Evolutionary conservation across 495 filamentous ascomycete genomes (phyloP), one percentile per base, ranked within the genome.

Genomic region (Podospora bellae-mahoneyi): DNA sequence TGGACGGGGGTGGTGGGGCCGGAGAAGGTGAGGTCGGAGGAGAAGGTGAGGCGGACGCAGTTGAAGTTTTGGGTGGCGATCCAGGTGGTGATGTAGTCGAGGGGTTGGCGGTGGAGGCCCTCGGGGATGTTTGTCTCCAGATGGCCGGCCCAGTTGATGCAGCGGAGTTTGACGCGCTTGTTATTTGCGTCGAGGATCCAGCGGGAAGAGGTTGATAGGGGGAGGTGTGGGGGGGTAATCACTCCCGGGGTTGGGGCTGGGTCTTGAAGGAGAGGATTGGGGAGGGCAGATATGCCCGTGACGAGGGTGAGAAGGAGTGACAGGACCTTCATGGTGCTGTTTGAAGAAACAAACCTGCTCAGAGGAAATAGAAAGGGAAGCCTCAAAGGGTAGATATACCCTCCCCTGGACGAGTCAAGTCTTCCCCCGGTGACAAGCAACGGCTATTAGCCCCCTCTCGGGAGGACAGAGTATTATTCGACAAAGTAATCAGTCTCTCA

Each of bases 21-120:
- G 16, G 59, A 70, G 15, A 86, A 77, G 0, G 84, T 82, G 69
- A 81, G 81, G 72, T 85, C 84, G 75, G 79, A 84, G 59, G 75
- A 78, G 77, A 82, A 85, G 28, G 83, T 84, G 19, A 85, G 78
- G 20, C 84, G 83, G 60, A 85, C 82, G 76, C 84, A 85, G 79
- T 84, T 84, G 79, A 84, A 85, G 59, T 78, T 78, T 19, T 80
- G 76, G 23, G 65, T 48, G 44, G 74, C 60, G 73, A 85, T 80
- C 75, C 80, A 81, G 70, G 74, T 69, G 54, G 77, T 74, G 68
- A 84, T 78, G 73, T 72, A 72, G 66, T 76, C 74, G 23, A 84
- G 58, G 20, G 78, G 72, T 67, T 83, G 77, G 74, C 80, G 79
- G 73, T 84, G 73, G 18, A 85, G 75, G 32, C 83, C 83, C 66